Percentiles rank a stretch among this genome's conserved stretches.
phyloP scores from a whole-genome alignment of 1,284 basidiomycete species.

The Irpex sp. region DNA sequence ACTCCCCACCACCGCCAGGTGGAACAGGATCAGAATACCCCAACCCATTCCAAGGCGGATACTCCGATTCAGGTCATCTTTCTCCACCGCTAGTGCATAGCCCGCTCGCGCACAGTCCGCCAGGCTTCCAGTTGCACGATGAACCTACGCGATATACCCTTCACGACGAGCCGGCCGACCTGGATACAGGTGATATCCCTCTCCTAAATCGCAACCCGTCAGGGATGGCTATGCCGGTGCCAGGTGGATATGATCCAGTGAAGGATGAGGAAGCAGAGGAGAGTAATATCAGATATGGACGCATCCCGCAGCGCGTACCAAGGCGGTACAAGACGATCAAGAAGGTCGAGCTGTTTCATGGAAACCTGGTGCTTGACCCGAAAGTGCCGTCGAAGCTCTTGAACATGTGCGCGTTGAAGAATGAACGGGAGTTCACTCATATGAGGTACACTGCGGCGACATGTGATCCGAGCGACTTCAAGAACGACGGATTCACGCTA shows the following conservation, averaged over 20 bases:
- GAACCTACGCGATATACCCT: slow-evolving; percentile 10
- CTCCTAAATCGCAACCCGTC: slow-evolving; percentile 44
- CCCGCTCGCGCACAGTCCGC: slow-evolving; percentile 12
- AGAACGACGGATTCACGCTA: slow-evolving; percentile 73
- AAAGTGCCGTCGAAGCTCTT: slow-evolving; percentile 83
- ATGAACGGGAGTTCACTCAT: slow-evolving; percentile 88
- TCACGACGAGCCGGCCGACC: slow-evolving; percentile 22
- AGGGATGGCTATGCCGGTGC: slow-evolving; percentile 26
- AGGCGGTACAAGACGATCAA: slow-evolving; percentile 89
- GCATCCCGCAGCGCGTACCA: slow-evolving; percentile 82
- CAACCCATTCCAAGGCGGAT: slow-evolving; percentile 8
- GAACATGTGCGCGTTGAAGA: slow-evolving; percentile 68
- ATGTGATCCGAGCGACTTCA: slow-evolving; percentile 89
- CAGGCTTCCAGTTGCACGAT: slow-evolving; percentile 11
- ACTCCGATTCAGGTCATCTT: slow-evolving; percentile 4
- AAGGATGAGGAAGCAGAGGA: slow-evolving; percentile 34
- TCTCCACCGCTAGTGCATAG: slow-evolving; percentile 5
- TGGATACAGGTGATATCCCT: slow-evolving; percentile 55
- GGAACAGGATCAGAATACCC: slow-evolving; percentile 3
- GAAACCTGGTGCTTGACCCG: slow-evolving; percentile 86
- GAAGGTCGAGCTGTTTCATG: slow-evolving; percentile 85
- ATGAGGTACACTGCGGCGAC: slow-evolving; percentile 95
- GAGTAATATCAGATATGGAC: slow-evolving; percentile 72
- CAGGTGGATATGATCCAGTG: slow-evolving; percentile 40
- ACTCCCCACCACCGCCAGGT: slow-evolving; percentile 9